Evolutionary conservation across 2,329 filamentous ascomycete genomes (phyloP), one percentile per base, ranked within the genome.

Genomic region (Podosphaera xanthii): DNA sequence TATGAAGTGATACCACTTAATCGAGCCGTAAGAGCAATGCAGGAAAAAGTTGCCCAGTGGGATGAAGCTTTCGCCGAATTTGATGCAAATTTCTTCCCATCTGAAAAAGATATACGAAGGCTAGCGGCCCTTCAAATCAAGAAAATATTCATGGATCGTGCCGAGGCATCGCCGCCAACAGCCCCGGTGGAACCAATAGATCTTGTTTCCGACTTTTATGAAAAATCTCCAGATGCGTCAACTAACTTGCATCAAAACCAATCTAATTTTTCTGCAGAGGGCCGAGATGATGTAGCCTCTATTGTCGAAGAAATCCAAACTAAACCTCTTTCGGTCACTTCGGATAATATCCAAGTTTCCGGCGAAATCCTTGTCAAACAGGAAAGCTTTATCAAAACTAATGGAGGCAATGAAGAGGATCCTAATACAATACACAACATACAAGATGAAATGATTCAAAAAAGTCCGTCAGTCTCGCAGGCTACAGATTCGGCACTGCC

Each of bases 1-100:
- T 98, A 95, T 73, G 92, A 98, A 71, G 84, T 96, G 59, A 90
- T 97, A 57, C 92, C 94, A 0, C 78, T 98, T 63, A 98, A 97
- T 65, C 79, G 84, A 60, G 86, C 91, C 6, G 80, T 96, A 57
- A 83, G 91, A 64, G 86, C 87, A 59, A 92, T 95, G 75, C 83
- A 97, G 63, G 90, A 96, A 68, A 94, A 87, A 65, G 90, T 91
- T 3, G 83, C 89, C 30, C 87, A 90, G 63, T 98, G 92, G 92
- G 94, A 98, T 67, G 82, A 84, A 33, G 82, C 82, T 0, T 98
- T 98, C 72, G 77, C 82, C 59, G 86, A 92, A 59, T 97, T 98
- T 61, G 94, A 98, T 69, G 81, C 83, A 50, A 86, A 94, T 65
- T 98, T 91, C 72, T 84, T 98, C 66, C 91, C 86, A 0, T 83